Base-by-base conservation (phyloP, 2,329 filamentous ascomycete species). In the Fusarium veterinarium region DNA sequence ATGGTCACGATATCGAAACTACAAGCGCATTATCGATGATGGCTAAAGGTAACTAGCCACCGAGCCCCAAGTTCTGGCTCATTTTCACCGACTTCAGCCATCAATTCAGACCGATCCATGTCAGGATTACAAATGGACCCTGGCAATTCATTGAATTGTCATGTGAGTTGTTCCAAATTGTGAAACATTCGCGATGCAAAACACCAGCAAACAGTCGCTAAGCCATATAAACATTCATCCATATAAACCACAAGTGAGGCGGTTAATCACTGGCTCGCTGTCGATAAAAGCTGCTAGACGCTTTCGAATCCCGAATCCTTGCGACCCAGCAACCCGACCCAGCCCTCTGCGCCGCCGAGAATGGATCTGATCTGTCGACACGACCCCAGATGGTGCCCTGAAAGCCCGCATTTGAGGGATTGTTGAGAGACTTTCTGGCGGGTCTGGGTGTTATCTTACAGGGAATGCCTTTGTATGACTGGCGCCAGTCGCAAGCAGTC, bases 401-500 rank as follows among this genome's bases (percentile, higher is more conserved):
- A 56, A 63, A 71, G 69, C 65, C 74, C 74, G 67, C 72, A 59
- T 61, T 64, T 41, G 66, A 68, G 57, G 63, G 64, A 57, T 68
- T 64, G 64, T 72, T 72, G 64, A 75, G 75, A 62, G 59, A 53
- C 60, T 60, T 65, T 60, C 25, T 38, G 56, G 71, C 71, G 71
- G 71, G 71, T 60, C 71, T 59, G 53, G 44, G 37, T 61, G 58
- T 49, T 71, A 59, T 67, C 70, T 76, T 70, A 67, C 76, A 77
- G 73, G 75, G 76, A 62, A 75, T 64, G 48, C 65, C 67, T 72
- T 60, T 67, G 67, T 69, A 68, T 67, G 64, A 60, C 71, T 68
- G 63, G 71, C 58, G 63, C 71, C 72, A 75, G 71, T 62, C 61
- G 64, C 67, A 81, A 80, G 80, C 80, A 81, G 75, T 77, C 78